phyloP scores from a whole-genome alignment of 176 grass and related monocot genomes.

The sorghum (Sorghum bicolor) region Sorghum_bicolor_NCBIv3 NC_012875.2:55508001-55508500 shows the following conservation, averaged over 20 bases:
- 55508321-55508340: conserved; percentile 26
- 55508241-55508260: conserved; percentile 17
- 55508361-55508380: conserved; percentile 1
- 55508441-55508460: conserved; percentile 48
- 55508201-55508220: conserved; percentile 5
- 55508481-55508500: conserved; percentile 43
- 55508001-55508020: not conserved
- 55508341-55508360: conserved; percentile 20
- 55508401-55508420: conserved; percentile 38
- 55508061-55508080: conserved; percentile 17
- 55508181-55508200: not conserved
- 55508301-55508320: not conserved
- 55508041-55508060: not conserved
- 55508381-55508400: conserved; percentile 43
- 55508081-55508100: not conserved
- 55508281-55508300: not conserved
- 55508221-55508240: conserved; percentile 39
- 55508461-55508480: conserved; percentile 35
- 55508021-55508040: not conserved
- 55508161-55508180: not conserved
- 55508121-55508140: conserved; percentile 10
- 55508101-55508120: not conserved
- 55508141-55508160: not conserved
- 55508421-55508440: too few species aligned
- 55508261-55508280: not conserved